Evolutionary conservation across 2,329 filamentous ascomycete species (phyloP).

Genomic region (Arthrobotrys iridis): DNA sequence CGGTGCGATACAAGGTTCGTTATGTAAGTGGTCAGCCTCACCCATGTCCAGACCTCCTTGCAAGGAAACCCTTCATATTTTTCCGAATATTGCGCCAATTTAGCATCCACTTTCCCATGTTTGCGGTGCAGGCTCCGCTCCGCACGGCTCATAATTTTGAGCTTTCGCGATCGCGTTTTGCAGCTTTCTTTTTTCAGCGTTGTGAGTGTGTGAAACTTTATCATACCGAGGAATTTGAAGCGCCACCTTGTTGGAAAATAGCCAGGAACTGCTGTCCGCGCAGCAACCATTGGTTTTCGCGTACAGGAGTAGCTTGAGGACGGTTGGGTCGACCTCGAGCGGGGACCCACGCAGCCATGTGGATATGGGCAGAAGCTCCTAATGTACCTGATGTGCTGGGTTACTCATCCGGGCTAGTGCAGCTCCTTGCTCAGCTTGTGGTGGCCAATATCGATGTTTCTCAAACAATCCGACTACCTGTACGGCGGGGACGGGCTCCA

Average conservation of each 20-base stretch:
- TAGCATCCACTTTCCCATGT: conserved; percentile 20
- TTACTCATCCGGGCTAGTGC: conserved; percentile 32
- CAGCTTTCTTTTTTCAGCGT: conserved; percentile 25
- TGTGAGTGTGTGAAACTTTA: conserved; percentile 17
- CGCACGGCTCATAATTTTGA: conserved; percentile 37
- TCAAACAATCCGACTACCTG: conserved; percentile 4
- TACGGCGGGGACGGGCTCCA: conserved; percentile 8
- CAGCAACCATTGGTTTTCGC: conserved; percentile 42
- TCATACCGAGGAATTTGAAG: conserved; percentile 12
- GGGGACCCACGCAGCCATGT: conserved; percentile 22
- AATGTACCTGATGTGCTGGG: conserved; percentile 24
- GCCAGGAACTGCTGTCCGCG: not conserved
- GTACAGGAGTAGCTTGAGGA: conserved; percentile 40
- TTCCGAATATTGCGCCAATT: conserved; percentile 36
- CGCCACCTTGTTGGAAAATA: conserved; percentile 38
- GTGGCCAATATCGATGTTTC: conserved; percentile 28
- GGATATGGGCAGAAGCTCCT: conserved; percentile 14
- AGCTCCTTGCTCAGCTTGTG: conserved; percentile 39
- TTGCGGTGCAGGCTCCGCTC: not conserved
- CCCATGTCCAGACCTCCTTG: conserved; percentile 2
- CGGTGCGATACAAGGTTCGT: conserved; percentile 12
- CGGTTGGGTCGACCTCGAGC: conserved; percentile 14
- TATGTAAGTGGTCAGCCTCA: conserved; percentile 39
- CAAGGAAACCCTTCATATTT: conserved; percentile 20
- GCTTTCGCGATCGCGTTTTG: conserved; percentile 29